Base-by-base conservation (phyloP, 148 eudicot genomes). In the Bassia scoparia region DNA sequence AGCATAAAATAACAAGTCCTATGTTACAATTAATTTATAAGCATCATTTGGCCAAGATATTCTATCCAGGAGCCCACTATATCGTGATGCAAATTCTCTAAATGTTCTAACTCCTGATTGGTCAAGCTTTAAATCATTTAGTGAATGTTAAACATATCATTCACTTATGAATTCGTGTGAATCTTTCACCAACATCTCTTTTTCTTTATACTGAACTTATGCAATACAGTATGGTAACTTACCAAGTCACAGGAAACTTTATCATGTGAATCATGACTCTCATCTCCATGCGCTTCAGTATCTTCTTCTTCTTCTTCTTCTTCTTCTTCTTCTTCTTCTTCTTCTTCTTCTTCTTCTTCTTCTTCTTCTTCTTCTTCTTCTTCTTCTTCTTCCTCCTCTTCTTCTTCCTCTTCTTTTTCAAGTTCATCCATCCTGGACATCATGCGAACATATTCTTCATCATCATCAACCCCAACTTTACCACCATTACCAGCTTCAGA, bases 381-480 rank as follows among this genome's bases (percentile, higher is more conserved):
- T n/a, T n/a, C n/a, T 48, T 5, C 7, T 5, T 48, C 52, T 66
- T 75, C 82, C 55, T 62, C 70, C 3, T 63, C 55, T 5, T 59
- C 72, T 77, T 81, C 88, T 68, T 79, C 82, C 69, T 93, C 96
- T 71, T 83, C 83, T 79, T 85, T 83, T 80, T 89, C 94, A 79
- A 87, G 89, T 80, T 93, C 94, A 72, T 83, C 92, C 27, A 93
- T 70, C 74, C 80, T 81, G 27, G 89, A 72, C 80, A 84, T 78
- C 38, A 89, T 79, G 26, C 74, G 83, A 73, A 76, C 74, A 80
- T 74, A 84, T 50, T 87, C 97, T 68, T 87, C 86, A 67, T 82
- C 86, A 68, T 79, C 86, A 76, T 70, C 70, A 44, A 55, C 81
- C 75, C 76, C 67, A 46, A 62, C 53, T 3, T 20, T 43, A 43